Evolutionary conservation across 164 flowering plant genomes (phyloP), one percentile per base, ranked within the genome.

Genomic region (Tetrastigma voinierianum): DNA sequence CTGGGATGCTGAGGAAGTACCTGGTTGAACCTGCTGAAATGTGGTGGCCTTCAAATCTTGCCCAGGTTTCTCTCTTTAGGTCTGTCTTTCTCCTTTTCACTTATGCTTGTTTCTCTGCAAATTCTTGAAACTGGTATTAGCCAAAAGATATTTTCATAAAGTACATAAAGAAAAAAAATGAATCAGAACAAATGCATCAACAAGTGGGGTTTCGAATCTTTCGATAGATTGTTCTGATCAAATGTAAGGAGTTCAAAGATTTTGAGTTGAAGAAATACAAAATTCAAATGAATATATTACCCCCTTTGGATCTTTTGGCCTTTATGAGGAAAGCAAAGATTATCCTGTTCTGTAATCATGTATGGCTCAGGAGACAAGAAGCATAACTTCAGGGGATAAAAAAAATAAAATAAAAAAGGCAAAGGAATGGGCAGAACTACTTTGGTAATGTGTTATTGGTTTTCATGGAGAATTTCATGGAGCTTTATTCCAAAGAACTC

Each of bases 41-140:
- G 98, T 93, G 98, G 98, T 93, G 98, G 98, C 98, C 98, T 46
- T 32, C 96, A 19, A 90, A 93, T 66, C 86, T 93, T 53, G 98
- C 96, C 70, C 98, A 90, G 71, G 98, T 93, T 73, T 90, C 98
- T 63, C 77, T 93, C 9, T 93, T 93, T 67, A 90, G 96, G 98
- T 92, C 15, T 23, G 68, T 56, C 18, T 72, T 23, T 49, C 23
- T 63, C 10, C 68, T 49, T 18, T 46, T 44, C 3, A 51, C 43
- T 61, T 7, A 12, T 66, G 18, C 14, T 47, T 32, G 6, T 32
- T 11, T 5, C 6, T 3, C 18, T 49, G 8, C 52, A 49, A 49
- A 49, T 13, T 49, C 52, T 14, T 49, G 52, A 49, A 49, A 49
- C 4, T 49, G 52, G 14, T 14, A 6, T 14, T 49, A 1, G 52